phyloP scores from a whole-genome alignment of 805 yeast genomes.

The Yarrowia sp. region DNA sequence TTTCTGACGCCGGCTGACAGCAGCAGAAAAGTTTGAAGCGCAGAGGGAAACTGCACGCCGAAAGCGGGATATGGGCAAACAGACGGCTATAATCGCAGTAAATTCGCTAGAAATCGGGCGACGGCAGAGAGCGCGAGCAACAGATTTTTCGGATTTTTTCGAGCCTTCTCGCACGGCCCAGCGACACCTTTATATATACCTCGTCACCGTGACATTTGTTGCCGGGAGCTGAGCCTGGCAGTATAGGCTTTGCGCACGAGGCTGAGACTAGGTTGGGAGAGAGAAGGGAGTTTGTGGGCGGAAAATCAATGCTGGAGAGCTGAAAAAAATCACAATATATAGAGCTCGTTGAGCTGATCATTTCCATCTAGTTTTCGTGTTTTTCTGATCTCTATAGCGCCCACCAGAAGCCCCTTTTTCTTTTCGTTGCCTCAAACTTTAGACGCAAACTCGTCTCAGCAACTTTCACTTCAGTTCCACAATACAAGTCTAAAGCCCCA shows the following conservation, averaged over 20 bases:
- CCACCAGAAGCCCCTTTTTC: background rate
- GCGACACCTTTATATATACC: slow-evolving; percentile 2
- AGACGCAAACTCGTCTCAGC: slow-evolving; percentile 31
- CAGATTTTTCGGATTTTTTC: too few relatives aligned
- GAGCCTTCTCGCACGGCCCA: too few relatives aligned
- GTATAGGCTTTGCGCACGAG: slow-evolving; percentile 32
- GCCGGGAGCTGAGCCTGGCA: background rate
- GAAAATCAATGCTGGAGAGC: background rate
- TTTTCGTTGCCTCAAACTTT: slow-evolving; percentile 4
- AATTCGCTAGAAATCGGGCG: too few relatives aligned
- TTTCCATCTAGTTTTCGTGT: background rate
- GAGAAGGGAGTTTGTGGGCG: background rate
- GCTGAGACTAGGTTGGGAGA: slow-evolving; percentile 31
- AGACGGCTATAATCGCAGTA: background rate
- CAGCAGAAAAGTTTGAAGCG: background rate
- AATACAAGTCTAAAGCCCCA: slow-evolving; percentile 19
- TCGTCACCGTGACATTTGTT: slow-evolving; percentile 3
- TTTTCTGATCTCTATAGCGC: background rate
- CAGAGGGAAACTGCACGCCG: background rate
- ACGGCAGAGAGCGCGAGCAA: background rate
- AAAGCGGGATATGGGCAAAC: background rate
- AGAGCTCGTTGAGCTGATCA: background rate
- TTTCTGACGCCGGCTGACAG: background rate
- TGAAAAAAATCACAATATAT: background rate
- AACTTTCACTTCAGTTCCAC: background rate